Conservation (phyloP, 371 early-diverging fungal genomes). For the Syncephalastrum monosporum region DNA sequence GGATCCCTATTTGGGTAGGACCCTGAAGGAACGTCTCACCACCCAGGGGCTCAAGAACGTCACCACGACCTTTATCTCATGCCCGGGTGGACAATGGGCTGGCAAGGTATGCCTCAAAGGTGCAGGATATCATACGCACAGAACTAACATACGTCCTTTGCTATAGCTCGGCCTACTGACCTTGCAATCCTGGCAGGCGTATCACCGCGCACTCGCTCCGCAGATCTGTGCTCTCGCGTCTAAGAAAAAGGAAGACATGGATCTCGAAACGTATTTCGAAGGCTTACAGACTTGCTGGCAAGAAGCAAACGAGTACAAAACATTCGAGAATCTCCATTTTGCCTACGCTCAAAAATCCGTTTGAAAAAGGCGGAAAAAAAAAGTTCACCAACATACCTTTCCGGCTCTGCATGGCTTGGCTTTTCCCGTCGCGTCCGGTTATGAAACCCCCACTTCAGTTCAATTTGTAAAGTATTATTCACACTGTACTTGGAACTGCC, state of each 20-base stretch:
- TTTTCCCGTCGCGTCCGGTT: no score
- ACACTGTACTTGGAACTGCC: no score
- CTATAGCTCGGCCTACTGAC: conserved; percentile 46
- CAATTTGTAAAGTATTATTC: no score
- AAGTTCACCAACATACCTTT: no score
- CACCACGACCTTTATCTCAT: conserved; percentile 40
- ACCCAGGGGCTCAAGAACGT: conserved; percentile 21
- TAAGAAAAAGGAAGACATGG: conserved; percentile 16
- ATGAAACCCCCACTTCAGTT: no score
- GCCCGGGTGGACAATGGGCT: conserved; percentile 54
- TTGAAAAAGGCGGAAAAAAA: no score
- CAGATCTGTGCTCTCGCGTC: conserved; percentile 19
- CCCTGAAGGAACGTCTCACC: conserved; percentile 25
- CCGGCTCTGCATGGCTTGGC: no score
- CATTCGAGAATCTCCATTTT: conserved; percentile 54
- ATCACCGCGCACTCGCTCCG: conserved; percentile 38
- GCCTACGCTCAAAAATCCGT: conserved; percentile 42
- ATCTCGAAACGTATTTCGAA: conserved; percentile 28
- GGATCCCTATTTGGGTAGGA: conserved; percentile 33
- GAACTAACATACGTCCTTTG: neutral
- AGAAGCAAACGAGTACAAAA: conserved; percentile 48
- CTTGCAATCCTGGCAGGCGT: conserved; percentile 47
- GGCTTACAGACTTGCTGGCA: conserved; percentile 32
- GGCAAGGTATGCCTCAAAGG: conserved; percentile 35
- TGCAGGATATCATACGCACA: neutral